Percentiles rank a stretch among this genome's conserved stretches.
Evolutionary conservation across 768 basidiomycete genomes (phyloP).

Genomic region (Russula ochroleuca): DNA sequence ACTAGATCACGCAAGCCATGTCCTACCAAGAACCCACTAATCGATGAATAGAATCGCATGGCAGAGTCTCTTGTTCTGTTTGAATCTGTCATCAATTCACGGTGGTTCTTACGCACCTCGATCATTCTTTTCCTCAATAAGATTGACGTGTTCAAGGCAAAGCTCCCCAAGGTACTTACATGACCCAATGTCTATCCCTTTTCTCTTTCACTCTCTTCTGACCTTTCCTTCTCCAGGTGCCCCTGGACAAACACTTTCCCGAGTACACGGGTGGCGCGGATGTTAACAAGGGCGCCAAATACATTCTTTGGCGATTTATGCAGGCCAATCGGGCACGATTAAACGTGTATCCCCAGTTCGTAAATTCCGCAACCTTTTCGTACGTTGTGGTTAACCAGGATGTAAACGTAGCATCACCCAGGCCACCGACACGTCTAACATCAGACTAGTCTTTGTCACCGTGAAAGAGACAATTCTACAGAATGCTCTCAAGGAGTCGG

Average conservation of each 20-base stretch:
- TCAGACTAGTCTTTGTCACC: constrained; percentile 76
- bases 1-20: background rate
- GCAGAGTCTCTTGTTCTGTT: constrained; percentile 69
- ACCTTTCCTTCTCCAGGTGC: constrained; percentile 43
- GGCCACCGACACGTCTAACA: constrained; percentile 85
- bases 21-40: background rate
- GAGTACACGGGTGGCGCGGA: constrained; percentile 87
- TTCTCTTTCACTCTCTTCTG: background rate
- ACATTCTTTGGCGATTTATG: constrained; percentile 93
- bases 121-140: constrained; percentile 70
- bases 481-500: constrained; percentile 81
- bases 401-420: constrained; percentile 59
- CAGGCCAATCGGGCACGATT: constrained; percentile 80
- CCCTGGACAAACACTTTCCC: constrained; percentile 74
- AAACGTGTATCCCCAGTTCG: constrained; percentile 89
- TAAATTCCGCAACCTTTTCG: background rate
- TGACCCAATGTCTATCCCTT: too few relatives aligned
- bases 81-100: constrained; percentile 73
- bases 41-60: constrained; percentile 59
- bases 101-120: constrained; percentile 65
- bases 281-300: constrained; percentile 92
- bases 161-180: constrained; percentile 52
- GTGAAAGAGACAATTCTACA: constrained; percentile 93
- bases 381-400: constrained; percentile 1
- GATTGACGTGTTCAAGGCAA: constrained; percentile 74